Evolutionary conservation across 75 land plant species (phyloP).

Genomic region (Picea glauca): DNA sequence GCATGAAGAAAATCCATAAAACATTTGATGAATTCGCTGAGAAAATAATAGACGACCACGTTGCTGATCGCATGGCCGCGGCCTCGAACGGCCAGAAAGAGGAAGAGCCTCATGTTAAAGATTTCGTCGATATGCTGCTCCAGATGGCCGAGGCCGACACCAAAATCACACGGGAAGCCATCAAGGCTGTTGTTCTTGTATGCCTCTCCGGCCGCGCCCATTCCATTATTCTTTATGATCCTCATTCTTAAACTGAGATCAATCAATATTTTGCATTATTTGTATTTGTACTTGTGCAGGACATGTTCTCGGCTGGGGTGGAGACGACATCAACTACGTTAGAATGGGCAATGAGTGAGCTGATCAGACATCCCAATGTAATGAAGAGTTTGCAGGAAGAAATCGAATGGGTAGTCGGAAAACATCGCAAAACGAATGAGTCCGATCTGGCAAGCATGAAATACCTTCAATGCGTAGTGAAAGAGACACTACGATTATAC

Average conservation of each 20-base stretch:
- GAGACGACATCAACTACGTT: background rate
- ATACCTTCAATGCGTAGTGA: slow-evolving; percentile 12
- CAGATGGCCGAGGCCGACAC: background rate
- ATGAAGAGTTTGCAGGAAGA: background rate
- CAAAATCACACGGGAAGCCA: background rate
- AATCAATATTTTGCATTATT: too few species aligned
- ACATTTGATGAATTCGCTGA: background rate
- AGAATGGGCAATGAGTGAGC: slow-evolving; percentile 3
- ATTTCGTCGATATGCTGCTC: background rate
- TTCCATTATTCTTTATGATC: too few species aligned
- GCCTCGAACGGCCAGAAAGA: background rate
- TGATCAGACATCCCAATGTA: background rate
- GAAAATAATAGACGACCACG: background rate
- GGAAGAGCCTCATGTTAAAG: background rate
- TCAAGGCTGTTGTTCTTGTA: background rate
- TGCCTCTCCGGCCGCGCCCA: background rate
- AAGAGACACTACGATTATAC: slow-evolving; percentile 15
- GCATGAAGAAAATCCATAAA: background rate
- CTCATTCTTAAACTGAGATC: too few species aligned
- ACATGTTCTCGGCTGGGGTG: background rate
- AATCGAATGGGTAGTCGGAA: slow-evolving; percentile 1
- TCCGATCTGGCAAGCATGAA: slow-evolving; percentile 12
- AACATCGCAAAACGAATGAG: background rate
- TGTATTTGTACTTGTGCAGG: background rate
- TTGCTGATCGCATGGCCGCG: background rate